Conservation (phyloP, 176 grass and related monocot genomes). For the Oryza coarctata region DNA sequence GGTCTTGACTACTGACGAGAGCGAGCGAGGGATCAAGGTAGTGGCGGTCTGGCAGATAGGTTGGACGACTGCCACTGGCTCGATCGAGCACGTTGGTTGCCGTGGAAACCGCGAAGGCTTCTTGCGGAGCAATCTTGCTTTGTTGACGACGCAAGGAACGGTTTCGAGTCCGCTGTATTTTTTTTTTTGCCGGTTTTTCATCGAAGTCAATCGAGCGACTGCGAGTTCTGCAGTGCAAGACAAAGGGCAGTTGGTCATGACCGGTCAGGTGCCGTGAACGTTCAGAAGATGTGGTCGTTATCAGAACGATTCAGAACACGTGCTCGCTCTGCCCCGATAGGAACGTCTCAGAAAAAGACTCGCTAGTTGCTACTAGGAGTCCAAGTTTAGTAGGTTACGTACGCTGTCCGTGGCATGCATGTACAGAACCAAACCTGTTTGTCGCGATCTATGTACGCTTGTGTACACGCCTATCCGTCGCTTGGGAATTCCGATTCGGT, state of each 20-base stretch:
- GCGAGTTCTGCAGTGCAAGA: not conserved
- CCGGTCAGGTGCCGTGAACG: not conserved
- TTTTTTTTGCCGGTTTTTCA: too few species aligned
- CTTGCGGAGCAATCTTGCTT: conserved; percentile 11
- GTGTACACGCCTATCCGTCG: not conserved
- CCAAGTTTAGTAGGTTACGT: not conserved
- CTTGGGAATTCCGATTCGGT: not conserved
- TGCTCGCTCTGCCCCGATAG: not conserved
- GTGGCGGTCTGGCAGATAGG: not conserved
- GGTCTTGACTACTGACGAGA: not conserved
- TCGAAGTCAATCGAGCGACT: not conserved
- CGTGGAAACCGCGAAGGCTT: not conserved
- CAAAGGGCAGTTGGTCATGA: not conserved
- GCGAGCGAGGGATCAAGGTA: not conserved
- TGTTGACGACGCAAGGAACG: conserved; percentile 30
- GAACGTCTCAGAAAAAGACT: not conserved
- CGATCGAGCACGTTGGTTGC: conserved; percentile 2
- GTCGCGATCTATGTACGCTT: not conserved
- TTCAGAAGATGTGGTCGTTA: not conserved
- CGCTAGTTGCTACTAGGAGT: not conserved
- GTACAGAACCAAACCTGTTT: not conserved
- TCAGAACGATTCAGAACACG: not conserved
- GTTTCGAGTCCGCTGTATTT: too few species aligned
- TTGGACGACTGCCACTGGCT: not conserved
- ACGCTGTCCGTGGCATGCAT: not conserved